Base-by-base conservation (phyloP, 2,329 filamentous ascomycete species). In the Clonostachys solani region DNA sequence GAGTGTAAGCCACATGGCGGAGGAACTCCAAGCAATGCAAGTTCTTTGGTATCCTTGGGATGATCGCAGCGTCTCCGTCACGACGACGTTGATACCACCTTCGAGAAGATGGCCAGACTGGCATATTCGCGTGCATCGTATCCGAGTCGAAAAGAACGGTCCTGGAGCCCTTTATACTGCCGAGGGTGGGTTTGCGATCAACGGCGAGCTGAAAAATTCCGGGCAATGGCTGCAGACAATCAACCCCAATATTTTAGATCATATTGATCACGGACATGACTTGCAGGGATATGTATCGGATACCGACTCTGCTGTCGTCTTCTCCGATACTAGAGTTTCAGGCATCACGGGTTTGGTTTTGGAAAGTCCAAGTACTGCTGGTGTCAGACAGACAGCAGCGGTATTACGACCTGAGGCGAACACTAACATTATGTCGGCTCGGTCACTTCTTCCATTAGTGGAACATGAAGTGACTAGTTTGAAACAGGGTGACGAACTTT, bases 41-140 rank as follows among this genome's bases (percentile, higher is more conserved):
- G 50, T 51, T 16, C 29, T 33, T 6, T 55, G 53, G 52, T 46
- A 48, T 33, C 52, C 54, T 3, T 54, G 49, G 47, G 41, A 36
- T n/a, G 44, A 45, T n/a, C 38, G 50, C 10, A 42, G 40, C 17
- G 23, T 52, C 12, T 38, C 40, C 5, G 17, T 54, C 12, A 48
- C 52, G 18, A 56, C 51, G 3, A 43, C 49, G 1, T 34, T 56
- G n/a, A 40, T 52, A 4, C 12, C 51, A 47, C 42, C 23, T 13
- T 44, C 18, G 3, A 85, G 85, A 10, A 75, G 70, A 18, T 66
- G 65, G 5, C 84, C 85, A 53, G 86, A 68, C 61, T 89, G 85
- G 86, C 86, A 89, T 68, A 84, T 81, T 16, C 48, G 48, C 7
- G 15, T 54, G 12, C 53, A 56, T 44, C 38, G 35, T 15, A 34